Evolutionary conservation across 2,329 filamentous ascomycete species (phyloP).

Genomic region (Camillea tinctor): DNA sequence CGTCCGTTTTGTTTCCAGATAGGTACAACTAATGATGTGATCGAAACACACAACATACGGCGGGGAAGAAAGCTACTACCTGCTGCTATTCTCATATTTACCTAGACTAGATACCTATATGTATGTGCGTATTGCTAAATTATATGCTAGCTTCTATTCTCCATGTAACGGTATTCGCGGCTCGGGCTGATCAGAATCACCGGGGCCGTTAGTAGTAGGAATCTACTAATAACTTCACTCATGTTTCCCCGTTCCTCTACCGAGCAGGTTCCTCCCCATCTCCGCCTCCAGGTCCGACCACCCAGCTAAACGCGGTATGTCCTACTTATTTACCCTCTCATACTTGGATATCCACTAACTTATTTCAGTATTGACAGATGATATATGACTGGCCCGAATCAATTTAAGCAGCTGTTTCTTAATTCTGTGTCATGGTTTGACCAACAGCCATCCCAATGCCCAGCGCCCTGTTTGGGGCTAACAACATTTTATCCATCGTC

Average conservation of each 20-base stretch:
- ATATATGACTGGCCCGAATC: not conserved
- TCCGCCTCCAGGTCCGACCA: not conserved
- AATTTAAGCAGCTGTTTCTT: not conserved
- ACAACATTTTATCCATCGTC: not conserved
- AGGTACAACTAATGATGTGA: not conserved
- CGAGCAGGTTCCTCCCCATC: not conserved
- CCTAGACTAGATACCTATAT: too few relatives aligned
- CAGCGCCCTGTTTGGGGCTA: not conserved
- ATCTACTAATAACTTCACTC: too few relatives aligned
- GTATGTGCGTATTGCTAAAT: too few relatives aligned
- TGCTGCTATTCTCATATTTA: too few relatives aligned
- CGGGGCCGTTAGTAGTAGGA: too few relatives aligned
- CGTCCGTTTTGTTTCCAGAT: not conserved
- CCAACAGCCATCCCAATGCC: not conserved
- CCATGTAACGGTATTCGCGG: too few relatives aligned
- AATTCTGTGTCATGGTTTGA: not conserved
- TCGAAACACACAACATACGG: not conserved
- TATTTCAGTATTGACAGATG: not conserved
- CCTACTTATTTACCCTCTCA: not conserved
- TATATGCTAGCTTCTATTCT: too few relatives aligned
- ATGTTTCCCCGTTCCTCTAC: too few relatives aligned
- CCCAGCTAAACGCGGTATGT: not conserved
- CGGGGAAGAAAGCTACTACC: not conserved
- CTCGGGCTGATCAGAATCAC: too few relatives aligned
- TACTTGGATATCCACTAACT: not conserved